These are phyloP conservation scores for Hirschfeldia incana DNA, from an alignment of 345 rosid genomes.

Conservation along the genomic window DNA sequence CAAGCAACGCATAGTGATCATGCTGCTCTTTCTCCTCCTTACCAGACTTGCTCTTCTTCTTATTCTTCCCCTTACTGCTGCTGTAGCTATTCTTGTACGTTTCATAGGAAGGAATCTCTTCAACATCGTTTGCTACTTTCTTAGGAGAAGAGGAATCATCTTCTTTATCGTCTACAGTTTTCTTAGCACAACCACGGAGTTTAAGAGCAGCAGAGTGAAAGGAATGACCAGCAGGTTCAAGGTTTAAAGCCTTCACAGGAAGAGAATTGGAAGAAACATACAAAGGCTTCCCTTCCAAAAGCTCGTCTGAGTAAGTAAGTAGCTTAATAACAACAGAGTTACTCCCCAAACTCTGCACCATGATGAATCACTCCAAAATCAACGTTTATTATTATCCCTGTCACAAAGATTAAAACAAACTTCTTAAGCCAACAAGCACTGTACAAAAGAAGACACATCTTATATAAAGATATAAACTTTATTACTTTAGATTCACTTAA, in stretches of 20 bases:
- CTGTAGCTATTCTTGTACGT: conserved; percentile 47
- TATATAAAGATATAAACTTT: conserved; percentile 4
- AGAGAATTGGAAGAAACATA: conserved; percentile 69
- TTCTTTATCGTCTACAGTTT: conserved; percentile 26
- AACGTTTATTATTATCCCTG: neutral
- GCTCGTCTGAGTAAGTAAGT: conserved; percentile 70
- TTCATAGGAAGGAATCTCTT: conserved; percentile 65
- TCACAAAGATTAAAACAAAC: conserved; percentile 2
- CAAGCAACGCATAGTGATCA: conserved; percentile 93
- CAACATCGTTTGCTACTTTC: conserved; percentile 50
- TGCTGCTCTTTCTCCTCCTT: conserved; percentile 60
- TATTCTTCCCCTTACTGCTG: conserved; percentile 63
- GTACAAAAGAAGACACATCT: neutral
- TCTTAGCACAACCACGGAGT: conserved; percentile 69
- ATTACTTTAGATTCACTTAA: neutral
- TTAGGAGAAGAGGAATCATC: conserved; percentile 36
- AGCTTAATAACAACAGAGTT: conserved; percentile 45
- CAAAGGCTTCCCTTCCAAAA: conserved; percentile 62
- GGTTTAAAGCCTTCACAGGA: conserved; percentile 70
- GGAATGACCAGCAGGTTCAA: conserved; percentile 93
- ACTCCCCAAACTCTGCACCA: conserved; percentile 43
- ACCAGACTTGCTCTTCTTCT: conserved; percentile 22
- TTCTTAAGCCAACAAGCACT: conserved; percentile 12
- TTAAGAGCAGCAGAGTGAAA: conserved; percentile 84
- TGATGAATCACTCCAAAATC: conserved; percentile 19